Percentiles rank a stretch among this genome's conserved stretches.
phyloP scores from a whole-genome alignment of 805 yeast species.

The Candida xyloterini region DNA sequence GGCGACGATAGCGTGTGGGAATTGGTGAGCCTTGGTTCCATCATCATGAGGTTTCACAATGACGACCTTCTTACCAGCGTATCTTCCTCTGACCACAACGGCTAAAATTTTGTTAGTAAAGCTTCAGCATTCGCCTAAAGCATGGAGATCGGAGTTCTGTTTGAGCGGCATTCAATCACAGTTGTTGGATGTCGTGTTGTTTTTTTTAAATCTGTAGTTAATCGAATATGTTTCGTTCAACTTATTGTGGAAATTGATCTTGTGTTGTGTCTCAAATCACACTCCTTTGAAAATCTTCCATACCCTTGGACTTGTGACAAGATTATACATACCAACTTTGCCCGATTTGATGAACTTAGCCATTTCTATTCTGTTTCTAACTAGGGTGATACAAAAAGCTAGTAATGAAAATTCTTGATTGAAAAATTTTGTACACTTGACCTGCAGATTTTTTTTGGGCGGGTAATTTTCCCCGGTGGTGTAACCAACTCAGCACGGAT shows the following conservation, averaged over 20 bases:
- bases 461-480: not conserved
- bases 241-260: not conserved
- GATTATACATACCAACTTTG: conserved; percentile 86
- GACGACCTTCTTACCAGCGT: conserved; percentile 99
- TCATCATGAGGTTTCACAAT: conserved; percentile 98
- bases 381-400: conserved; percentile 11
- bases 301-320: not conserved
- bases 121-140: not conserved
- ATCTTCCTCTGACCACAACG: conserved; percentile 99
- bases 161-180: not conserved
- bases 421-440: conserved; percentile 13
- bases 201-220: no score
- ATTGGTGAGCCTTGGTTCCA: conserved; percentile 97
- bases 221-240: not conserved
- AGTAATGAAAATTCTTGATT: conserved; percentile 14
- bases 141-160: not conserved
- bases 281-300: not conserved
- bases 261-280: not conserved
- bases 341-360: conserved; percentile 99
- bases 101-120: conserved; percentile 53
- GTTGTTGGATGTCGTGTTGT: no score
- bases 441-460: conserved; percentile 4
- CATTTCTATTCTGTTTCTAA: conserved; percentile 47
- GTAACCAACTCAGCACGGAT: not conserved
- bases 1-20: conserved; percentile 99